Evolutionary conservation across 371 early-diverging fungal genomes (phyloP), one percentile per base, ranked within the genome.

Genomic region (Circinella umbellata): DNA sequence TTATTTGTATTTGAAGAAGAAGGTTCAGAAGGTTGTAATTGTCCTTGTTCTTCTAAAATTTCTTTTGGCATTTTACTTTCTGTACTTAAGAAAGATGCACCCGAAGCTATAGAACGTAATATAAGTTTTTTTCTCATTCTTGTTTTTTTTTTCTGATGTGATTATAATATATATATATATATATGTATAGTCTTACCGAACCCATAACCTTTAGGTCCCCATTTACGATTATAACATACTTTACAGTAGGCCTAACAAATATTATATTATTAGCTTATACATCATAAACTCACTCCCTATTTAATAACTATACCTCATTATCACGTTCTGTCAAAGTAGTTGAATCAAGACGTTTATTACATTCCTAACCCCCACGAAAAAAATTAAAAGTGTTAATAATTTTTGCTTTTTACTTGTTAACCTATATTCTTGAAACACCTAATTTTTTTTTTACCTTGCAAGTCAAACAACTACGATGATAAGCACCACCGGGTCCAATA

Each of bases 141-240:
- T 10, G 4, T 39, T 10, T 39, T 10, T 42, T 42, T 42, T 42
- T 42, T 9, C 3, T 42, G 1, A 11, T 42, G 6, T 42, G 9
- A 3, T 42, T 6, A 42, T 42, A 11, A 42, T 6, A 42, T 6
- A 42, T 42, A 42, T 42, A 3, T 9, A 42, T 0, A 42, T 6
- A 42, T 6, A 42, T 42, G 3, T 42, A 3, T 9, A 42, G 1
- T 11, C 63, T 69, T 76, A 77, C 85, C 85, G 73, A 81, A 83
- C 17, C 84, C 85, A 73, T 84, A 84, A 18, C 85, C 82, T 66
- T 83, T 84, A 2, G 85, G 82, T n/a, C 82, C 85, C 82, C 82
- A 84, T 74, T 76, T 73, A 37, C 85, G 82, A 63, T 68, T 78
- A 67, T 82, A 80, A 36, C 85, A 82, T 8, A 76, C 76, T 68